Conservation (phyloP, 441 rosid genomes). For the Rhodomyrtus psidioides region DNA sequence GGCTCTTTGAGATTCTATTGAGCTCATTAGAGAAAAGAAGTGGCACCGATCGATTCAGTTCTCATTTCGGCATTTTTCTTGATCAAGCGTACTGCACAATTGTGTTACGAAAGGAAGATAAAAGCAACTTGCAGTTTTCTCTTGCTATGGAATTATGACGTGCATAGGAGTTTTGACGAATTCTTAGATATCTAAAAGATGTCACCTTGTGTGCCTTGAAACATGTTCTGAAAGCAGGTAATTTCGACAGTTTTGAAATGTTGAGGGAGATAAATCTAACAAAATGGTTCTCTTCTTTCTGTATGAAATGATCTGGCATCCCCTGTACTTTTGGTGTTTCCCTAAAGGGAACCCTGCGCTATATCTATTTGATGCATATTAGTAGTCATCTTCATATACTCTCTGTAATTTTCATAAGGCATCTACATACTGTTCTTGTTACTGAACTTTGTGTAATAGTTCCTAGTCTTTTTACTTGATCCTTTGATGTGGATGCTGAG, state of each 20-base stretch:
- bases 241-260: background rate
- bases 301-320: background rate
- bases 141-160: no score
- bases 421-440: background rate
- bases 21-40: background rate
- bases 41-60: background rate
- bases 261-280: background rate
- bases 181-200: background rate
- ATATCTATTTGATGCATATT: background rate
- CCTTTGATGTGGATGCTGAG: background rate
- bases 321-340: no score
- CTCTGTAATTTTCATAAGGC: background rate
- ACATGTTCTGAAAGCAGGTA: background rate
- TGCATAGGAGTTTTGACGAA: no score
- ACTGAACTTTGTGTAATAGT: no score
- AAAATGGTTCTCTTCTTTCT: background rate
- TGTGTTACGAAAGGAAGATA: background rate
- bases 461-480: background rate
- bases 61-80: background rate
- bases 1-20: background rate
- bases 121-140: background rate
- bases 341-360: no score
- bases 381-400: background rate
- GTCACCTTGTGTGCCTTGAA: background rate
- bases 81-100: background rate